Conservation (phyloP, 179 eudicot genomes). For the Nepenthes alata region DNA sequence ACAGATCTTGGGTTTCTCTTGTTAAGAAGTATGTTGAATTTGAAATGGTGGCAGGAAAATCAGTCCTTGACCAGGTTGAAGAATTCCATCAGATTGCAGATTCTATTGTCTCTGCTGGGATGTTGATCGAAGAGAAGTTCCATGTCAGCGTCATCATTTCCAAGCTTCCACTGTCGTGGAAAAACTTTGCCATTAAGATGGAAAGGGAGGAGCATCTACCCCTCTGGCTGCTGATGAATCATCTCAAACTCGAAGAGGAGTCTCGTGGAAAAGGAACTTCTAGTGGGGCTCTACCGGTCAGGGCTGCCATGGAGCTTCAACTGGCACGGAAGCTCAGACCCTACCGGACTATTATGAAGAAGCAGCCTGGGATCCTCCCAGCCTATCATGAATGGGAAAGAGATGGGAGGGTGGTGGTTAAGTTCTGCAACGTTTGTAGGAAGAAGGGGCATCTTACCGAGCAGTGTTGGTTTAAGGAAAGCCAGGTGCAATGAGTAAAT, state of each 20-base stretch:
- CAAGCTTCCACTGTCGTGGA: conserved; percentile 85
- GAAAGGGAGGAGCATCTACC: conserved; percentile 52
- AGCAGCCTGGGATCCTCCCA: conserved; percentile 9
- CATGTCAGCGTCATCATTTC: conserved; percentile 59
- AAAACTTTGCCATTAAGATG: conserved; percentile 28
- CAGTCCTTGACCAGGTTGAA: conserved; percentile 49
- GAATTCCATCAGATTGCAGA: conserved; percentile 53
- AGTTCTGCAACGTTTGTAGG: conserved; percentile 38
- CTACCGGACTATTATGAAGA: conserved; percentile 25
- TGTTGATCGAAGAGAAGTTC: conserved; percentile 55
- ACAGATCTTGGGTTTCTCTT: conserved; percentile 46
- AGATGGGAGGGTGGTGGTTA: conserved; percentile 14
- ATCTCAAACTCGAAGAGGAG: conserved; percentile 51
- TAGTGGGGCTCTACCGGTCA: conserved; percentile 8
- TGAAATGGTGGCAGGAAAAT: conserved; percentile 56
- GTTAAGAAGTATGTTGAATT: conserved; percentile 62
- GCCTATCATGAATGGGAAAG: conserved; percentile 14
- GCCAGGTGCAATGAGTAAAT: background rate
- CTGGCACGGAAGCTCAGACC: conserved; percentile 16
- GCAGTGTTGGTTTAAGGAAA: conserved; percentile 30
- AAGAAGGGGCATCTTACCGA: conserved; percentile 51
- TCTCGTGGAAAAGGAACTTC: conserved; percentile 14
- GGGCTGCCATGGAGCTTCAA: conserved; percentile 11
- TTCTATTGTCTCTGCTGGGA: conserved; percentile 45
- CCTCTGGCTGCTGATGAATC: conserved; percentile 54